Base-by-base conservation (phyloP, 1,139 yeast species). In the Fermentozyma sake region DNA sequence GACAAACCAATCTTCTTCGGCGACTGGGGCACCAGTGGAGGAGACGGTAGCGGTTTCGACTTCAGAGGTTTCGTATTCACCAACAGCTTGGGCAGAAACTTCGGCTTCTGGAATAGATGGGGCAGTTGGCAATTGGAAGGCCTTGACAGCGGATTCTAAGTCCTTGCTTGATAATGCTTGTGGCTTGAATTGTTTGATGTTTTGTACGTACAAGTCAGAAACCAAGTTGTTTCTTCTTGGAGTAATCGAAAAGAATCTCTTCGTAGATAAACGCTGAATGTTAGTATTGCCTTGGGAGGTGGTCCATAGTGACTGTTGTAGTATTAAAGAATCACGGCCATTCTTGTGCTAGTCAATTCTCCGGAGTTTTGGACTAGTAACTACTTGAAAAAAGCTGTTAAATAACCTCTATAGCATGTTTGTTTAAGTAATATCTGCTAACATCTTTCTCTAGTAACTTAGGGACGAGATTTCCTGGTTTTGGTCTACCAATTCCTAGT, bases 171-270 rank as follows among this genome's bases (percentile, higher is more conserved):
- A 63, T 39, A 79, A 55, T 39, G 89, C 79, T 39, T 80, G 73
- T 55, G 95, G 89, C 72, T 87, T 85, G 77, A 82, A 86, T 37
- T 78, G 77, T 69, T 80, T 84, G 64, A 91, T 71, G 62, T 86
- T 94, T 61, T 74, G 80, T 53, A 89, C 67, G 69, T 89, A 91
- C 46, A 89, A 74, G 44, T 89, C 96, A 58, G 86, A 76, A 52
- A 89, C 65, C 56, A 83, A 72, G 68, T 86, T 79, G 48, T 52
- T 48, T 57, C 67, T 62, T 50, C 61, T 58, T 43, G 71, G 62
- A 34, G 70, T 61, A 41, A 58, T 51, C 36, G 72, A 62, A 49
- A 68, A 58, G 37, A 55, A 52, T 61, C 72, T 63, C 58, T 55
- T 62, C 37, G 69, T 48, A 31, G 58, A 42, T 37, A 55, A 45